Conservation (phyloP, 169 alveolate species). For the Eimeria praecox region DNA sequence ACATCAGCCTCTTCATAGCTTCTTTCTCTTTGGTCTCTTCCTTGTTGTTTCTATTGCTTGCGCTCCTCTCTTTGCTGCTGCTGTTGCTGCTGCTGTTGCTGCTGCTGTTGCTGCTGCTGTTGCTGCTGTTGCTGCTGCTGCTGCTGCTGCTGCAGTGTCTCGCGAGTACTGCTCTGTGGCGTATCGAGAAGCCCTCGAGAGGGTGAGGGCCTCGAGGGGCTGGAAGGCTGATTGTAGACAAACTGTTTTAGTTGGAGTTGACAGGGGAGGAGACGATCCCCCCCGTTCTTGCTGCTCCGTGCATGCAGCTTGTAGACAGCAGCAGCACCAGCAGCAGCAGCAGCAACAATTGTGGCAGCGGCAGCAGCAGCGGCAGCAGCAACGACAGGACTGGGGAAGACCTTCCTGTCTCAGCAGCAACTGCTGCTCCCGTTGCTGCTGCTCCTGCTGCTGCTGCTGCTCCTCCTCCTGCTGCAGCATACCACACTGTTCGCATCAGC, state of each 20-base stretch:
- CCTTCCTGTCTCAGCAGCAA: background rate
- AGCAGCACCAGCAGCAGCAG: slow-evolving; percentile 11
- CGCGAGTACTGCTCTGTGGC: slow-evolving; percentile 31
- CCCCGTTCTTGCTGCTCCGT: slow-evolving; percentile 5
- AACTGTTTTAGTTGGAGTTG: background rate
- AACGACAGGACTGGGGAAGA: background rate
- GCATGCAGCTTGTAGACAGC: slow-evolving; percentile 11
- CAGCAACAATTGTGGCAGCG: background rate
- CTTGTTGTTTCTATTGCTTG: background rate
- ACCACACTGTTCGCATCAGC: background rate
- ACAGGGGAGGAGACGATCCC: slow-evolving; percentile 34
- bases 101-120: background rate
- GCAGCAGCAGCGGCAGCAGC: background rate
- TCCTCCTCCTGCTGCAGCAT: background rate
- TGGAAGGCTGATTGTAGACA: background rate
- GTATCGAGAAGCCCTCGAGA: background rate
- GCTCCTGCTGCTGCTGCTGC: slow-evolving; percentile 7
- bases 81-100: background rate
- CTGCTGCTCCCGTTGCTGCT: background rate
- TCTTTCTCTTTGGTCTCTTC: background rate
- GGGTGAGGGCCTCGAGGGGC: background rate
- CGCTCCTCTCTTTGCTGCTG: background rate
- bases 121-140: slow-evolving; percentile 15
- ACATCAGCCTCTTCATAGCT: background rate
- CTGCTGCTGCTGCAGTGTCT: slow-evolving; percentile 40